Evolutionary conservation across 2,329 filamentous ascomycete genomes (phyloP).

Genomic region (Lecanicillium sp.): DNA sequence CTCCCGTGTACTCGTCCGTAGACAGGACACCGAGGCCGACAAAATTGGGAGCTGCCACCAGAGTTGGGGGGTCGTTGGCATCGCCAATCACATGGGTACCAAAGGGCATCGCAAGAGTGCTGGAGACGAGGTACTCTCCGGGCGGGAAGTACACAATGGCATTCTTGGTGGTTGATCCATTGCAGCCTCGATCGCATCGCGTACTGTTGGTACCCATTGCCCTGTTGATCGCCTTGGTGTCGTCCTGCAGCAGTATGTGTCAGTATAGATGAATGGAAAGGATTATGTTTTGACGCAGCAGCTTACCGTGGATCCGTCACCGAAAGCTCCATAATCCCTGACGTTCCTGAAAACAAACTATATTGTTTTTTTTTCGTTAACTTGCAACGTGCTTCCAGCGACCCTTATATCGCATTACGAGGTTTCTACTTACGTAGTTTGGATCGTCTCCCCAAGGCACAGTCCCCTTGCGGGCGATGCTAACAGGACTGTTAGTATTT

Average conservation of each 20-base stretch:
- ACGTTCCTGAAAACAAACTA: constrained; percentile 8
- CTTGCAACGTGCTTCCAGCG: too few species aligned
- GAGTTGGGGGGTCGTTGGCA: constrained; percentile 41
- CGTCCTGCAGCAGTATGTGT: constrained; percentile 15
- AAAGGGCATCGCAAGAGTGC: constrained; percentile 10
- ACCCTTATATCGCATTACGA: too few species aligned
- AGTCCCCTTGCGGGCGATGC: constrained; percentile 12
- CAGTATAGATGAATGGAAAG: background rate
- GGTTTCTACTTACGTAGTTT: constrained; percentile 7
- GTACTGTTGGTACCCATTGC: constrained; percentile 11
- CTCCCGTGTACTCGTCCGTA: constrained; percentile 27
- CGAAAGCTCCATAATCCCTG: constrained; percentile 6
- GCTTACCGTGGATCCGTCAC: too few species aligned
- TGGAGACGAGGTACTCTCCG: constrained; percentile 4
- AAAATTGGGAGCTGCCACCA: constrained; percentile 44
- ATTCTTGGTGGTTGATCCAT: constrained; percentile 8
- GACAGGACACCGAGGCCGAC: constrained; percentile 45
- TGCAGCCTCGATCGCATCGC: constrained; percentile 11
- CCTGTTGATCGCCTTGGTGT: constrained; percentile 13
- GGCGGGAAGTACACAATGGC: constrained; percentile 17
- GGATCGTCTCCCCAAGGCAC: constrained; percentile 16
- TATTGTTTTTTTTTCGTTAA: too few species aligned
- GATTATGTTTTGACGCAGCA: background rate
- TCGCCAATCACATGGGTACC: constrained; percentile 7
- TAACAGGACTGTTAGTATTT: background rate